Evolutionary conservation across 805 yeast genomes (phyloP).

Genomic region (Kluyveromyces nonfermentans): DNA sequence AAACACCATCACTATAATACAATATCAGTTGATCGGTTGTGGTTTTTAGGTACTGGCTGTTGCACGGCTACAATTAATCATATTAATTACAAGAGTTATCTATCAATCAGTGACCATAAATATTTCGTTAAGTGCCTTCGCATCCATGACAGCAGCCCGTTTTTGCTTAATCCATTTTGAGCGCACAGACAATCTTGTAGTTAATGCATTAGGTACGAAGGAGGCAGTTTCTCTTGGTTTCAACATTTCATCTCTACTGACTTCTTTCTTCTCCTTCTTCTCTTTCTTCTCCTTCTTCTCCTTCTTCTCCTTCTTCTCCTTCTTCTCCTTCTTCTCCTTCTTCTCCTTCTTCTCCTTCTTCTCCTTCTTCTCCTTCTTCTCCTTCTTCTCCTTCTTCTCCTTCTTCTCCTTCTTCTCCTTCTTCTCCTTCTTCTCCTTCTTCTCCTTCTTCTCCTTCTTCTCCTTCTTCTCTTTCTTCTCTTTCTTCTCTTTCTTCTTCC

Average conservation of each 20-base stretch:
- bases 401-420: conserved; percentile 21
- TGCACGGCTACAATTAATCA: conserved; percentile 27
- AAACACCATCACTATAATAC: too few species aligned
- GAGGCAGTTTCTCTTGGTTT: conserved; percentile 26
- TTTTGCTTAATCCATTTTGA: conserved; percentile 85
- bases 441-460: conserved; percentile 18
- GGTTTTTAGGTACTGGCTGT: conserved; percentile 36
- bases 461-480: conserved; percentile 19
- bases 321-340: conserved; percentile 21
- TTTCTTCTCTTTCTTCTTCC: conserved; percentile 25
- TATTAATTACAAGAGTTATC: conserved; percentile 6
- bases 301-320: conserved; percentile 19
- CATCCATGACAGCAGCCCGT: conserved; percentile 84
- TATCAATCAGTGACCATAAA: conserved; percentile 61
- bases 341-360: conserved; percentile 24
- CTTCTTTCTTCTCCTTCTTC: conserved; percentile 21
- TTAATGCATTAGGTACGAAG: conserved; percentile 27
- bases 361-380: conserved; percentile 21
- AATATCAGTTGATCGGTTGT: too few species aligned
- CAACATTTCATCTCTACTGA: conserved; percentile 36
- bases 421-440: conserved; percentile 21
- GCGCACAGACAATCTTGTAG: conserved; percentile 64
- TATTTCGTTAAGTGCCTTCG: conserved; percentile 82
- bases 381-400: conserved; percentile 26
- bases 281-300: conserved; percentile 20